phyloP scores from a whole-genome alignment of 169 alveolate genomes.

The Cardiosporidium cionae region DNA sequence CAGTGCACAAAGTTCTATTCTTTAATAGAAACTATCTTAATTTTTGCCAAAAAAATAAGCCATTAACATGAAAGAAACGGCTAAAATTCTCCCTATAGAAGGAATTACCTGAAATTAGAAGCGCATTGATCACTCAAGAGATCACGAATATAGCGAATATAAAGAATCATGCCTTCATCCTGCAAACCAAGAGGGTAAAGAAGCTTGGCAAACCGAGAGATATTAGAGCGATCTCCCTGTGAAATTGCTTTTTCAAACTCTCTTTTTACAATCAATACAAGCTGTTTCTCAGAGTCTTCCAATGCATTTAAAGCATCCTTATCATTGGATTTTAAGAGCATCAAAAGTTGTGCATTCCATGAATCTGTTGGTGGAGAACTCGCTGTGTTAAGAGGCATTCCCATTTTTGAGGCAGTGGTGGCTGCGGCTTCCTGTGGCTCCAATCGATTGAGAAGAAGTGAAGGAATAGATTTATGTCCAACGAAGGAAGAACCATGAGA shows the following conservation, averaged over 20 bases:
- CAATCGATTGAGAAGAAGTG: not conserved
- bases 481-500: not conserved
- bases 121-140: slow-evolving; percentile 2
- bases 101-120: not conserved
- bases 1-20: no score
- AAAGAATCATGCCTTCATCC: not conserved
- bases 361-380: not conserved
- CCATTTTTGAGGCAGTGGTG: not conserved
- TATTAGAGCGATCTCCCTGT: not conserved
- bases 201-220: slow-evolving; percentile 1
- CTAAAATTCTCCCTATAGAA: not conserved
- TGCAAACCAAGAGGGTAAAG: slow-evolving; percentile 4
- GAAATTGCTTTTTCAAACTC: slow-evolving; percentile 2
- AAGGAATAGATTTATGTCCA: not conserved
- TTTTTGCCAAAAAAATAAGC: no score
- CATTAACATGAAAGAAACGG: no score
- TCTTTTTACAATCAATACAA: not conserved
- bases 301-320: not conserved
- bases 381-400: not conserved
- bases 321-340: not conserved
- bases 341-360: not conserved
- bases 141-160: not conserved
- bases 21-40: no score
- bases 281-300: not conserved
- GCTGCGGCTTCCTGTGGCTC: not conserved